Percentiles rank a stretch among this genome's conserved stretches.
Evolutionary conservation across 208 protist species (phyloP).

Genomic region (Leishmania tropica): DNA sequence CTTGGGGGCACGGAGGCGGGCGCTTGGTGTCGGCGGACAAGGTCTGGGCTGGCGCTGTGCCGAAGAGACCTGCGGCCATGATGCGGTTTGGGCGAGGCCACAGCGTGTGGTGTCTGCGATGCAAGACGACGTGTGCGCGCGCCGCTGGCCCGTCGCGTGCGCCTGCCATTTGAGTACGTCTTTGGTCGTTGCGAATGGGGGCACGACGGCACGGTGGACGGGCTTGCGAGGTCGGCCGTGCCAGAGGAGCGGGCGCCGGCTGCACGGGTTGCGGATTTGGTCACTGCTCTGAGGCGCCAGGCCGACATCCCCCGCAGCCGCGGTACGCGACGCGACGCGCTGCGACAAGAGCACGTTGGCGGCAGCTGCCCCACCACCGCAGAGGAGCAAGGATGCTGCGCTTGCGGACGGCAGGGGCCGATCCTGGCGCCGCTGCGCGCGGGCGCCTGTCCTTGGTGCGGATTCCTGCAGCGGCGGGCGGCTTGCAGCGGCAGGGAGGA

Average conservation of each 20-base stretch:
- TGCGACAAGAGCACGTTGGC: background rate
- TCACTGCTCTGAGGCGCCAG: background rate
- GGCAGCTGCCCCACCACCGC: too few species aligned
- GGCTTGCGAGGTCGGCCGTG: background rate
- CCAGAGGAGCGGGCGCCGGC: background rate
- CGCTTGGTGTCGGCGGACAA: background rate
- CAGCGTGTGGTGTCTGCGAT: background rate
- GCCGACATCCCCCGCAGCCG: too few species aligned
- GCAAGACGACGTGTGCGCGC: background rate
- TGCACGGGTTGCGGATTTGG: background rate
- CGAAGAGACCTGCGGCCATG: background rate
- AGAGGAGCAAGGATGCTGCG: background rate
- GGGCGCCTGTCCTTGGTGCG: too few species aligned
- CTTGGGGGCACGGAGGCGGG: background rate
- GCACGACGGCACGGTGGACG: background rate
- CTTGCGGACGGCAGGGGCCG: background rate
- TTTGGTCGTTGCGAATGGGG: background rate
- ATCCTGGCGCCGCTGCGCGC: background rate
- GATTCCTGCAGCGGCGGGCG: too few species aligned
- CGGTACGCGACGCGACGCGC: too few species aligned
- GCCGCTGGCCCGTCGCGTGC: background rate
- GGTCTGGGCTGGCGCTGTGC: background rate
- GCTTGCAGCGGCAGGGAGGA: too few species aligned
- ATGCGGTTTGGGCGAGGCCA: background rate
- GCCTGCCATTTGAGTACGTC: background rate